phyloP scores from a whole-genome alignment of 2,329 filamentous ascomycete species.

The Ophiosphaerella korrae region DNA sequence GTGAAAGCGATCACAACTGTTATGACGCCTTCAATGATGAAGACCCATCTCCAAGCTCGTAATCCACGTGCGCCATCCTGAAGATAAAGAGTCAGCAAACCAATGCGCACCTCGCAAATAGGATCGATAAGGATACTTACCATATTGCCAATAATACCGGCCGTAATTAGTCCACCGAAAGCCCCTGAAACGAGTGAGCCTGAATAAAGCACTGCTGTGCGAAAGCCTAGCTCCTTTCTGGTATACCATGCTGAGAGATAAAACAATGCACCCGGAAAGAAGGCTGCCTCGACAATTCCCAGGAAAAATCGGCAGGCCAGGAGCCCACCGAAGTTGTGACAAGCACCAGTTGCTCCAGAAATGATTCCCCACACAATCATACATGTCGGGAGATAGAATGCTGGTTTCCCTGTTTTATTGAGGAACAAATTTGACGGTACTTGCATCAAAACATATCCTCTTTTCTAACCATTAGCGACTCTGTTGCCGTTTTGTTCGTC shows the following conservation, averaged over 20 bases:
- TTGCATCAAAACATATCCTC: conserved; percentile 10
- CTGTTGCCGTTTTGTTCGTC: background rate
- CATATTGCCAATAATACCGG: conserved; percentile 59
- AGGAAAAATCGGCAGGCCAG: conserved; percentile 59
- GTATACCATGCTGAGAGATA: conserved; percentile 72
- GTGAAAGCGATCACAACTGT: conserved; percentile 65
- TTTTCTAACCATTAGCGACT: background rate
- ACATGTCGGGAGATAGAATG: conserved; percentile 48
- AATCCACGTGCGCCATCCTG: conserved; percentile 60
- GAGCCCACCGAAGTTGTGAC: conserved; percentile 53
- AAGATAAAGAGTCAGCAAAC: too few species aligned
- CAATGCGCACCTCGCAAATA: too few species aligned
- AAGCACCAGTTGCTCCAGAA: conserved; percentile 45
- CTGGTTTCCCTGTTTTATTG: conserved; percentile 47
- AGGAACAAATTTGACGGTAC: conserved; percentile 56
- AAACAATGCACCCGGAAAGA: conserved; percentile 64
- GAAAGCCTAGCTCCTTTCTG: conserved; percentile 68
- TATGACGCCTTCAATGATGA: conserved; percentile 71
- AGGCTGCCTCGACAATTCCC: conserved; percentile 60
- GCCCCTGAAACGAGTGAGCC: conserved; percentile 73
- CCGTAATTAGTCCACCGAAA: conserved; percentile 67
- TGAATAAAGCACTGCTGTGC: conserved; percentile 69
- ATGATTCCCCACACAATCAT: conserved; percentile 52
- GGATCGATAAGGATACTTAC: too few species aligned
- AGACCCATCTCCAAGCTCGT: conserved; percentile 69